Evolutionary conservation across 2,329 filamentous ascomycete genomes (phyloP).

Genomic region (Atkinsonella hypoxylon): DNA sequence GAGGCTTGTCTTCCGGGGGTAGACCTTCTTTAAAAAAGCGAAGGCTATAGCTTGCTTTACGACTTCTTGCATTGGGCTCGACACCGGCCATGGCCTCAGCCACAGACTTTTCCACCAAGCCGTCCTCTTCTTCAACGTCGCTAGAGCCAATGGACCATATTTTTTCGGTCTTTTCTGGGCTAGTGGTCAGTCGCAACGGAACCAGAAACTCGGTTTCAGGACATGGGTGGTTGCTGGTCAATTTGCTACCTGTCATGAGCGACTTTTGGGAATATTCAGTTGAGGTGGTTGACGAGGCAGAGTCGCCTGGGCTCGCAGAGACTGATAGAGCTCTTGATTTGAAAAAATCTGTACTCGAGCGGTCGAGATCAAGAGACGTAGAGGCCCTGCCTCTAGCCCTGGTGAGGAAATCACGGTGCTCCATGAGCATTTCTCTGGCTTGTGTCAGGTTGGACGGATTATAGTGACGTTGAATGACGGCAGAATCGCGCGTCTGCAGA

Average conservation of each 20-base stretch:
- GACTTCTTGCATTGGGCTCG: constrained; percentile 52
- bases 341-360: constrained; percentile 13
- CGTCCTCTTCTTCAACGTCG: constrained; percentile 36
- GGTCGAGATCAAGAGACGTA: constrained; percentile 24
- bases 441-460: constrained; percentile 19
- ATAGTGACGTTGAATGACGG: constrained; percentile 21
- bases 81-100: constrained; percentile 47
- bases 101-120: constrained; percentile 53
- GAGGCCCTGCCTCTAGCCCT: constrained; percentile 18
- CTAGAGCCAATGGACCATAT: constrained; percentile 51
- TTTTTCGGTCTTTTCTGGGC: constrained; percentile 49
- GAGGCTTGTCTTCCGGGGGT: constrained; percentile 43
- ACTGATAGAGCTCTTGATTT: constrained; percentile 15
- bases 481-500: constrained; percentile 17
- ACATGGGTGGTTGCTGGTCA: constrained; percentile 9
- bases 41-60: constrained; percentile 55
- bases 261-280: constrained; percentile 9
- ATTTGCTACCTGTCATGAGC: constrained; percentile 5
- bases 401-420: constrained; percentile 22
- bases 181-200: constrained; percentile 27
- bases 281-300: constrained; percentile 12
- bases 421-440: constrained; percentile 25
- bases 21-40: constrained; percentile 56
- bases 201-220: constrained; percentile 10
- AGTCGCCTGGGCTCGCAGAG: constrained; percentile 18